A percentile compares a stretch with the other conserved stretches of the same genome.
Conservation (phyloP, 2,329 filamentous ascomycete species). For the Colletotrichum cordylinicola region DNA sequence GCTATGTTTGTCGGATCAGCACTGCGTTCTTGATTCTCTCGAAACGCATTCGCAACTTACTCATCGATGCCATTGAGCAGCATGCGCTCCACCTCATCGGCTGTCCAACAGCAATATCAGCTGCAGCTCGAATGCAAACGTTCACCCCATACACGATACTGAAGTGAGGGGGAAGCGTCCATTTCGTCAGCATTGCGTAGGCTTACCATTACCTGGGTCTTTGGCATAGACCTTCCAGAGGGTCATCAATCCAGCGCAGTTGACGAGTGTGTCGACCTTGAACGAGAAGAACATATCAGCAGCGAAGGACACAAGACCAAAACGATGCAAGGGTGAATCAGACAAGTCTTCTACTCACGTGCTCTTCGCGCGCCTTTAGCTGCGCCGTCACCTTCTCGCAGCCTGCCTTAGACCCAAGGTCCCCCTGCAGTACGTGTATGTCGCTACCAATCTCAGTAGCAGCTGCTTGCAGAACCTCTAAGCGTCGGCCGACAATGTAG, state of each 20-base stretch:
- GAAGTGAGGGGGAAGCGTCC: not conserved
- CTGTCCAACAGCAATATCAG: not conserved
- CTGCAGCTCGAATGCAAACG: not conserved
- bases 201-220: conserved; percentile 23
- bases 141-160: not conserved
- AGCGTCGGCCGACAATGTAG: conserved; percentile 47
- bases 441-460: conserved; percentile 26
- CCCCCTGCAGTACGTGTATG: conserved; percentile 29
- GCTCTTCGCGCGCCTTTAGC: conserved; percentile 26
- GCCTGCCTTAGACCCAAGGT: conserved; percentile 29
- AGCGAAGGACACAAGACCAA: not conserved
- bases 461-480: conserved; percentile 45
- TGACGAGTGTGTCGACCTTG: conserved; percentile 30
- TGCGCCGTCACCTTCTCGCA: conserved; percentile 27
- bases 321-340: not conserved
- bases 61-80: conserved; percentile 25
- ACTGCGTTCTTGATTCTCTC: not conserved
- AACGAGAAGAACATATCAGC: not conserved
- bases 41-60: conserved; percentile 7
- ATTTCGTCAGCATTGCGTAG: not conserved
- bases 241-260: conserved; percentile 30
- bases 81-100: conserved; percentile 25
- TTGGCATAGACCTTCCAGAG: conserved; percentile 23
- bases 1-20: not conserved
- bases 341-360: conserved; percentile 10